These are phyloP conservation scores for Pharnaceum exiguum DNA, from an alignment of 148 eudicot genomes.

Conservation along the genomic window DNA sequence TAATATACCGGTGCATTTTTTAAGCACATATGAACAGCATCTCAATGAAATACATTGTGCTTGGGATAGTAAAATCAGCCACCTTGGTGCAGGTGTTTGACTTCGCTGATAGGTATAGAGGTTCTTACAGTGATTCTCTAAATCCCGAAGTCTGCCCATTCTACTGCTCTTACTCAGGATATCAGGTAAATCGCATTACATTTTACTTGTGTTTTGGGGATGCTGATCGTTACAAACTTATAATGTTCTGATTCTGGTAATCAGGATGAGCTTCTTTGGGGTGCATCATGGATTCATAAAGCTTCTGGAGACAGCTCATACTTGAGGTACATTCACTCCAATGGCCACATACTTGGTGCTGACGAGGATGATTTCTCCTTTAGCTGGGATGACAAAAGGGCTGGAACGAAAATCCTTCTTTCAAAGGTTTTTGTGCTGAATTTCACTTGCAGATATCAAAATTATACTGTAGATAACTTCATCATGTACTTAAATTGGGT, in stretches of 20 bases:
- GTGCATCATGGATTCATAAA: slow-evolving; percentile 83
- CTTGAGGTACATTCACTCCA: slow-evolving; percentile 60
- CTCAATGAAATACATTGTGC: background rate
- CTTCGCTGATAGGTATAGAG: slow-evolving; percentile 73
- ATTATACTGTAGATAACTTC: background rate
- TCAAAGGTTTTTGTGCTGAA: slow-evolving; percentile 41
- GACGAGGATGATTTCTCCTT: slow-evolving; percentile 68
- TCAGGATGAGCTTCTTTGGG: slow-evolving; percentile 95
- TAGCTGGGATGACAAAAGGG: slow-evolving; percentile 86
- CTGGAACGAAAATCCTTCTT: slow-evolving; percentile 76
- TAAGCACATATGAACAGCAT: background rate
- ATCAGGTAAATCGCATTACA: slow-evolving; percentile 37
- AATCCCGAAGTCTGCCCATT: slow-evolving; percentile 69
- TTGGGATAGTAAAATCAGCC: background rate
- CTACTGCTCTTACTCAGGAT: slow-evolving; percentile 88
- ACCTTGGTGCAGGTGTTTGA: slow-evolving; percentile 50
- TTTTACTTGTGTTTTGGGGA: background rate
- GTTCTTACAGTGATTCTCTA: slow-evolving; percentile 74
- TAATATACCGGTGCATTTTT: slow-evolving; percentile 20
- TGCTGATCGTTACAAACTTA: background rate
- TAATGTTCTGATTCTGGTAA: background rate
- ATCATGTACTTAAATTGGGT: background rate
- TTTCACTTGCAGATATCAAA: background rate
- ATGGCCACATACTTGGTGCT: slow-evolving; percentile 67
- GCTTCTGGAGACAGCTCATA: slow-evolving; percentile 55